Conservation (phyloP, 1,284 basidiomycete species). For the Mycena sp. region DNA sequence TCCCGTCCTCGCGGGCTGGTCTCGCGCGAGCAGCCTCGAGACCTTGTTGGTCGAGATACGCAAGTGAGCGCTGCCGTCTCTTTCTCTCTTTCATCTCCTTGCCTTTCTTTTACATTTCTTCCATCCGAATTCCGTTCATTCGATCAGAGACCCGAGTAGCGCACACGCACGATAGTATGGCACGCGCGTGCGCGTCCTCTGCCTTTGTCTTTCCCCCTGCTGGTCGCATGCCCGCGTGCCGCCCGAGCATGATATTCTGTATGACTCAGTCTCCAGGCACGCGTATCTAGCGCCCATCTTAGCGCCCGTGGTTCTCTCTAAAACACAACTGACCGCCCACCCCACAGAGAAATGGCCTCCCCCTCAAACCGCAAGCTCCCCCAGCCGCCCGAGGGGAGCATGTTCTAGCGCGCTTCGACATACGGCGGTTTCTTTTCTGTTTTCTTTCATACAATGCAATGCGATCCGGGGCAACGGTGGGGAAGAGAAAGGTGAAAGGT, state of each 20-base stretch:
- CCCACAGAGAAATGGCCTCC: conserved; percentile 90
- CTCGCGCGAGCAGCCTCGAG: conserved; percentile 81
- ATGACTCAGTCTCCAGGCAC: too few species aligned
- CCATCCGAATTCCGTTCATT: not conserved
- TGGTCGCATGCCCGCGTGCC: too few species aligned
- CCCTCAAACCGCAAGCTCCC: conserved; percentile 93
- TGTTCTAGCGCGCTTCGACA: conserved; percentile 56
- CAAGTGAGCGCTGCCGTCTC: conserved; percentile 61
- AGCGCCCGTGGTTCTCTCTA: not conserved
- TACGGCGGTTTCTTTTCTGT: too few species aligned
- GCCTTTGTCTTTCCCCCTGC: not conserved
- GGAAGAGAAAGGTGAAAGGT: too few species aligned
- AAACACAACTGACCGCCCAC: conserved; percentile 4
- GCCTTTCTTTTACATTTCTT: not conserved
- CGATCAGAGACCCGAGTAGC: too few species aligned
- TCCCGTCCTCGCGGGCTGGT: conserved; percentile 79
- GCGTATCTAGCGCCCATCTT: too few species aligned
- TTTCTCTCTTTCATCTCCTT: not conserved
- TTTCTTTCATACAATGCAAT: too few species aligned
- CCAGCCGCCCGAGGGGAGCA: conserved; percentile 91
- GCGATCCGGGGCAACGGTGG: too few species aligned
- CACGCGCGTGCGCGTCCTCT: too few species aligned
- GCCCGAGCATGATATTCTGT: too few species aligned
- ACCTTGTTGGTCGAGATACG: conserved; percentile 91
- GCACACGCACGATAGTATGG: too few species aligned